Base-by-base conservation (phyloP, 2,329 filamentous ascomycete species). In the Endocalyx cinctus region DNA sequence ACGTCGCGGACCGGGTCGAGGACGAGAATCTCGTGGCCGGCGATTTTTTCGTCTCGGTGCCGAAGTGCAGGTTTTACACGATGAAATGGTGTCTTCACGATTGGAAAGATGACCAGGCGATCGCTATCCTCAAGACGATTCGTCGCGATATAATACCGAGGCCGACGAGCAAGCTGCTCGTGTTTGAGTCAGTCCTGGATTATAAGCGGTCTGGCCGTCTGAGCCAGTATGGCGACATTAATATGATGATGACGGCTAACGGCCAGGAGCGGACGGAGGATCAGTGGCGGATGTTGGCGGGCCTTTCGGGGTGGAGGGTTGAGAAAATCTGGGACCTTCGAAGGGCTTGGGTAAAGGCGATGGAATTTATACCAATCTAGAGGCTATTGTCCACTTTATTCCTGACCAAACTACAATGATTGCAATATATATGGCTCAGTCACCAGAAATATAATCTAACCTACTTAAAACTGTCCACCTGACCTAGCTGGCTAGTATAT, bases 31-130 rank as follows among this genome's bases (percentile, higher is more conserved):
- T 66, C 6, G 47, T 62, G 22, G 46, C 31, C 0, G 63, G 64
- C 0, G 58, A 67, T 41, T 69, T 67, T 44, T 47, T 64, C 4
- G 15, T 45, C 5, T 19, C 33, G 4, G 44, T 67, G 2, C 62
- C 63, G 1, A 10, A 37, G 0, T 58, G 27, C 17, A 46, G 56
- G 10, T 41, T 48, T 1, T 57, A 57, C 37, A 46, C 43, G 3
- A 55, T 58, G 46, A 67, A 67, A 33, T 67, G 64, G 63, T 55
- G 49, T 29, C 51, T 67, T 10, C 64, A 67, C 32, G 52, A 67
- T 40, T 67, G 63, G 63, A 38, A 43, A 2, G 62, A 66, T 33
- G 42, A 45, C 1, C 37, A 62, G 4, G 53, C 49, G 3, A 17
- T 43, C 3, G 36, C 13, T 10, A 60, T 66, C 29, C 45, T 48